Evolutionary conservation across 176 grass and related monocot species (phyloP), one percentile per base, ranked within the genome.

Genomic region (Guadua angustifolia): DNA sequence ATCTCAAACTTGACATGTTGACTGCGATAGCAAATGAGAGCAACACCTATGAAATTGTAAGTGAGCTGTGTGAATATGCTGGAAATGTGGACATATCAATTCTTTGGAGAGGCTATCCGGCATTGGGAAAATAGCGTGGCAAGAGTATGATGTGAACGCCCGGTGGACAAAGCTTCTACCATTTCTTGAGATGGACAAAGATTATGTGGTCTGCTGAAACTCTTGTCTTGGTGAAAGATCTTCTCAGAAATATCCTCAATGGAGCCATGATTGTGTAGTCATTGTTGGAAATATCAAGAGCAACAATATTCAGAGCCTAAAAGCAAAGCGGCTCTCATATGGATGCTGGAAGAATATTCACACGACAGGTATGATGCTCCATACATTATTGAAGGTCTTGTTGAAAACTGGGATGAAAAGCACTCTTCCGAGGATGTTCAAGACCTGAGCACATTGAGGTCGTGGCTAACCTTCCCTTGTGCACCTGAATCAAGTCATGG

Each of bases 301-400:
- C 89, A 95, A 94, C 44, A 99, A 93, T 81, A 94, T 99, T 85
- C 93, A 99, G 93, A 99, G 64, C 97, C 97, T 35, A 96, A 99
- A 90, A 93, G 89, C 29, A 99, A 99, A 93, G 81, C 97, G 62
- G 97, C 97, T 68, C 89, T 94, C 53, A 96, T 99, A 89, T 99
- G 97, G 97, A 99, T 99, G 97, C 78, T 99, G 35, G 97, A 93
- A 88, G 97, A 99, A 91, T 99, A 99, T 90, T 99, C 97, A 6
- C 91, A 96, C 75, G 97, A 99, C 68, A 99, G 96, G 93, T 52
- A 88, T 82, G 97, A 99, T 86, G 91, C 97, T 80, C 97, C 93
- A 4, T 99, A 99, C 39, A 80, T 99, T 69, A 87, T 99, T 75
- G 97, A 99, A 84, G 80, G 81, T 90, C 84, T 99, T 72, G 81